A percentile compares a stretch with the other conserved stretches of the same genome.
Evolutionary conservation across 73 alveolate genomes (phyloP).

Genomic region (Paramecium tetraurelia): DNA sequence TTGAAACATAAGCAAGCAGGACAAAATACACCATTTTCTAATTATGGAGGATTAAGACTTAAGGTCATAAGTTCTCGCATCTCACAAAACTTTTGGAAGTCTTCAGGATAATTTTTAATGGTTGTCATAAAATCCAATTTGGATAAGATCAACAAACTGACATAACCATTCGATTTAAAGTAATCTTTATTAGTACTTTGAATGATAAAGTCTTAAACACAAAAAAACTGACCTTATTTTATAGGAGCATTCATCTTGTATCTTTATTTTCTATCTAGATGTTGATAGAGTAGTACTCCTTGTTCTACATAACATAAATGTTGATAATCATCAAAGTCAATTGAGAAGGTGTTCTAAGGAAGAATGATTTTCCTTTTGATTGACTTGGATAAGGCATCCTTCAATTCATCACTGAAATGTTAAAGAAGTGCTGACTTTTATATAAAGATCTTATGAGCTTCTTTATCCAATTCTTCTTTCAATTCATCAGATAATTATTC

Average conservation of each 20-base stretch:
- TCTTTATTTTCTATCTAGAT: not conserved
- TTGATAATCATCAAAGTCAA: not conserved
- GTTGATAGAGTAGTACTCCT: slow-evolving; percentile 12
- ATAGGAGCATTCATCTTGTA: slow-evolving; percentile 21
- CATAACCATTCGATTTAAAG: slow-evolving; percentile 35
- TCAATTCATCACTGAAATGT: not conserved
- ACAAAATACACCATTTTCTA: slow-evolving; percentile 34
- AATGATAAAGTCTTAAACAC: not conserved
- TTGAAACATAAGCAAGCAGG: not conserved
- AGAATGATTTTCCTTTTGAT: slow-evolving; percentile 18
- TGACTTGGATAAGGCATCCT: not conserved
- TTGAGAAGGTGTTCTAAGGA: not conserved
- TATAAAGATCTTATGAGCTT: not conserved
- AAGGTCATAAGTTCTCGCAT: not conserved
- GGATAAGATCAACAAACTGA: not conserved
- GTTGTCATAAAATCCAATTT: not conserved
- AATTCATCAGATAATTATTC: slow-evolving; percentile 39
- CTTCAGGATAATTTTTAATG: slow-evolving; percentile 18
- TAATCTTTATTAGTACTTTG: not conserved
- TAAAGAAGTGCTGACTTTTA: not conserved
- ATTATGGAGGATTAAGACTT: not conserved
- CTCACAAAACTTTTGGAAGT: not conserved
- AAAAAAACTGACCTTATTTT: slow-evolving; percentile 4
- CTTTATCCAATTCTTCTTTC: slow-evolving; percentile 13
- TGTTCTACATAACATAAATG: not conserved